phyloP scores from a whole-genome alignment of 352 stramenopile species.

The Phytophthora melonis region DNA sequence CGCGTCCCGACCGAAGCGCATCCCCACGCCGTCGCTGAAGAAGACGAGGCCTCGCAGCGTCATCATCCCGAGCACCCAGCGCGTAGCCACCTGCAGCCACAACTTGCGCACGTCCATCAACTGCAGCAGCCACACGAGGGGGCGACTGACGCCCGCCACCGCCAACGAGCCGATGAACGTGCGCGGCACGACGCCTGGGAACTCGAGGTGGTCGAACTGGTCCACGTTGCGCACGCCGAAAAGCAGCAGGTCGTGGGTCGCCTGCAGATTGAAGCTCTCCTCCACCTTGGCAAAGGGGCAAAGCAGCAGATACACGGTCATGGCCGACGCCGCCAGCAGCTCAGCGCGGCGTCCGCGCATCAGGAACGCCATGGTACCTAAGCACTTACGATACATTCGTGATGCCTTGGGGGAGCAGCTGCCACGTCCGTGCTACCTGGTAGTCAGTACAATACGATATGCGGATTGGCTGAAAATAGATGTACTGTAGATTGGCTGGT shows the following conservation, averaged over 20 bases:
- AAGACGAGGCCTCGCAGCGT: constrained; percentile 62
- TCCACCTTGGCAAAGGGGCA: constrained; percentile 94
- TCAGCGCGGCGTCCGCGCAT: constrained; percentile 46
- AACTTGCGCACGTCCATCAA: constrained; percentile 50
- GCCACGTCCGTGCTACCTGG: neutral
- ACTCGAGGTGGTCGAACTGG: constrained; percentile 97
- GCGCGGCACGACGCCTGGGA: constrained; percentile 97
- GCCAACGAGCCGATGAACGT: constrained; percentile 95
- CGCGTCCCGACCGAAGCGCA: constrained; percentile 66
- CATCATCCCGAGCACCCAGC: constrained; percentile 68
- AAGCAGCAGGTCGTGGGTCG: constrained; percentile 96
- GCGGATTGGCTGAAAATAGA: constrained; percentile 1
- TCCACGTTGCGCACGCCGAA: constrained; percentile 57
- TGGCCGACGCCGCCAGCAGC: constrained; percentile 47
- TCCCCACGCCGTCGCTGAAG: constrained; percentile 69
- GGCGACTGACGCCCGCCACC: constrained; percentile 58
- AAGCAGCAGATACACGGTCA: constrained; percentile 57
- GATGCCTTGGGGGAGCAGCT: neutral
- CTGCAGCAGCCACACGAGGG: constrained; percentile 47
- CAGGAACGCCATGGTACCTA: constrained; percentile 15
- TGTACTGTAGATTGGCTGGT: neutral
- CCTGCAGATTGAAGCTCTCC: constrained; percentile 99
- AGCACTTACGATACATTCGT: neutral
- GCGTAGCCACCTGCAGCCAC: constrained; percentile 65
- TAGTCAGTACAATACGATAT: neutral